Conservation (phyloP, 2,329 filamentous ascomycete genomes). For the Laburnicola sp. region DNA sequence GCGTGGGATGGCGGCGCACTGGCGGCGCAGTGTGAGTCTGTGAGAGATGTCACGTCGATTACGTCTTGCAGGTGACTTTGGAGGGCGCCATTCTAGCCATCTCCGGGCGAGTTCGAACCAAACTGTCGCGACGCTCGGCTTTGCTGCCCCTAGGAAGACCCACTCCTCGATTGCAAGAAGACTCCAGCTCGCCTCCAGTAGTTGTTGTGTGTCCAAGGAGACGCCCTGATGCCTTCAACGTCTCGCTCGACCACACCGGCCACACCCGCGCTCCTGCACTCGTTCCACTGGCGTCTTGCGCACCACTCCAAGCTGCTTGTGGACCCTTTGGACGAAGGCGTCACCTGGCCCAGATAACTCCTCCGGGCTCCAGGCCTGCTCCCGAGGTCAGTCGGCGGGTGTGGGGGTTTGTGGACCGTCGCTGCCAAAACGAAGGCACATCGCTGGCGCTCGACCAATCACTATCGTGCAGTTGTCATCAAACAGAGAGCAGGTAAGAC, state of each 20-base stretch:
- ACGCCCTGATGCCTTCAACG: constrained; percentile 3
- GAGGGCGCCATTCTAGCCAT: not conserved
- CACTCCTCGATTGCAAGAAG: not conserved
- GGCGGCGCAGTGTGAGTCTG: not conserved
- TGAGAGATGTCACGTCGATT: not conserved
- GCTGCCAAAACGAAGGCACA: not conserved
- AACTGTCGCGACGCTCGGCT: constrained; percentile 3
- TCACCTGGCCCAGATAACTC: not conserved
- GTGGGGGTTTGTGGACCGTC: not conserved
- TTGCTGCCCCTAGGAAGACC: not conserved
- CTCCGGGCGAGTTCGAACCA: not conserved
- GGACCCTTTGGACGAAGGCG: not conserved
- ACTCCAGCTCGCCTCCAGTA: not conserved
- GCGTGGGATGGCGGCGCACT: constrained; percentile 2
- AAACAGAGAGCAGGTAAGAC: too few relatives aligned
- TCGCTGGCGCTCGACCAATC: not conserved
- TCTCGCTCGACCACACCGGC: not conserved
- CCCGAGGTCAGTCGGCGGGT: too few relatives aligned
- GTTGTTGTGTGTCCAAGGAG: not conserved
- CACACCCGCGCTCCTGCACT: not conserved
- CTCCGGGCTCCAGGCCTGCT: too few relatives aligned
- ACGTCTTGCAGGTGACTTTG: not conserved
- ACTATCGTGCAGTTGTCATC: not conserved
- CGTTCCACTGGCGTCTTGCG: not conserved
- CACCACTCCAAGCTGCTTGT: not conserved